Base-by-base conservation (phyloP, 139 green algal genomes). In the Coccomyxa sp. region DNA sequence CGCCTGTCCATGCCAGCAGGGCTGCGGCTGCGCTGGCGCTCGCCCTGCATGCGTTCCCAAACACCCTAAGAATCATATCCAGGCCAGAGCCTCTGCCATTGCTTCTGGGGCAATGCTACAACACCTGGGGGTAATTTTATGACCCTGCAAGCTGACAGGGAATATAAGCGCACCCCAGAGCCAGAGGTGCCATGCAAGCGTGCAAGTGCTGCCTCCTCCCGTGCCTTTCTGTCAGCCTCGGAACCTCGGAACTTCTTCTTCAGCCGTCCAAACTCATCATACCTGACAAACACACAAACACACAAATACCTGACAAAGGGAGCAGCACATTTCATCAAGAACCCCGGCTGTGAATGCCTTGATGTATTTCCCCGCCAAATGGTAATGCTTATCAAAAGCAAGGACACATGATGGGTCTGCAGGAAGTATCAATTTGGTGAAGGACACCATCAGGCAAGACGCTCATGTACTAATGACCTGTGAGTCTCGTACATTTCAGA, bases 241-340 rank as follows among this genome's bases (percentile, higher is more conserved):
- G 87, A 87, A 51, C 74, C 71, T 10, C 85, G 58, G 68, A 87
- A 83, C 83, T 91, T 93, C 81, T 90, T 89, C 88, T 95, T 95
- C 9, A 92, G 79, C 38, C 93, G 89, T 23, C 93, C 93, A 89
- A 94, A 96, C 86, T 96, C 93, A 79, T 96, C 93, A 68, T 93
- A 96, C 83, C 90, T 96, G 86, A 32, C n/a, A n/a, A n/a, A n/a
- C n/a, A n/a, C n/a, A n/a, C n/a, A n/a, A n/a, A n/a, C n/a, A n/a
- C n/a, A n/a, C n/a, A n/a, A n/a, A 68, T 93, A 96, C 83, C 90
- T 96, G 30, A 11, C 66, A 79, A 23, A 58, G 30, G 51, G 28
- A 84, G 45, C 21, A 21, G 38, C 51, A 75, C 57, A 7, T 51
- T 51, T 51, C 38, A 51, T 51, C 7, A 51, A 51, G 38, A 7